phyloP scores from a whole-genome alignment of 306 rosid genomes.

The Inga leiocalycina region DNA sequence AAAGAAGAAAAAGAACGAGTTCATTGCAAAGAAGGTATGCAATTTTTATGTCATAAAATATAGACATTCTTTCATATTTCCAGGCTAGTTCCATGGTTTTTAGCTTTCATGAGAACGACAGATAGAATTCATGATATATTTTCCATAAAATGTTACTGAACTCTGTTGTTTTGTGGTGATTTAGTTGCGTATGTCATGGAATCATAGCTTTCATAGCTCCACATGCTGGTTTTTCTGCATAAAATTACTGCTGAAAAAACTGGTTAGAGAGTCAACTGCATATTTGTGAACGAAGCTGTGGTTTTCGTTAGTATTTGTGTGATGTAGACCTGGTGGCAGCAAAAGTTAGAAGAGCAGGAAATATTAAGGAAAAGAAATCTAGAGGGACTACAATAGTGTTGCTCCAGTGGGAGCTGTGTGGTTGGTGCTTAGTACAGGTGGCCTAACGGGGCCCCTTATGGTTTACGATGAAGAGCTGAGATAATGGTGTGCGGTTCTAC shows the following conservation, averaged over 20 bases:
- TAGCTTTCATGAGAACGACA: constrained; percentile 23
- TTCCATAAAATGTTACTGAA: constrained; percentile 40
- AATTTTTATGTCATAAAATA: constrained; percentile 54
- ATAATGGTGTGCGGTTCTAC: constrained; percentile 38
- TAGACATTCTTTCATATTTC: constrained; percentile 17
- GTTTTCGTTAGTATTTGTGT: constrained; percentile 33
- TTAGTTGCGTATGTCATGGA: constrained; percentile 39
- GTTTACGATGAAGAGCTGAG: constrained; percentile 49
- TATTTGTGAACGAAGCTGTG: constrained; percentile 45
- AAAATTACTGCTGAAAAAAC: constrained; percentile 71
- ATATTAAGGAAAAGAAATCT: constrained; percentile 36
- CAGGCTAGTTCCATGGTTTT: constrained; percentile 24
- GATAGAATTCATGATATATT: constrained; percentile 23
- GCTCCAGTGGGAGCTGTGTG: constrained; percentile 53
- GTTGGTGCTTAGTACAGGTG: constrained; percentile 36
- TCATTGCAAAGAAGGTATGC: constrained; percentile 65
- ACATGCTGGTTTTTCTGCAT: constrained; percentile 48
- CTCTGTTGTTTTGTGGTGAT: constrained; percentile 43
- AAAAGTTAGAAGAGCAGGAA: constrained; percentile 39
- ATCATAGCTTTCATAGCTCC: constrained; percentile 39
- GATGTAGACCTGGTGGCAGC: constrained; percentile 31
- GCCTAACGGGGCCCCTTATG: constrained; percentile 51
- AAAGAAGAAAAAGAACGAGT: constrained; percentile 36
- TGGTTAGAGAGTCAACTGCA: constrained; percentile 51
- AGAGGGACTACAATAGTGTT: constrained; percentile 42